Base-by-base conservation (phyloP, 164 flowering plant species). In the Stephania yunnanensis region DNA sequence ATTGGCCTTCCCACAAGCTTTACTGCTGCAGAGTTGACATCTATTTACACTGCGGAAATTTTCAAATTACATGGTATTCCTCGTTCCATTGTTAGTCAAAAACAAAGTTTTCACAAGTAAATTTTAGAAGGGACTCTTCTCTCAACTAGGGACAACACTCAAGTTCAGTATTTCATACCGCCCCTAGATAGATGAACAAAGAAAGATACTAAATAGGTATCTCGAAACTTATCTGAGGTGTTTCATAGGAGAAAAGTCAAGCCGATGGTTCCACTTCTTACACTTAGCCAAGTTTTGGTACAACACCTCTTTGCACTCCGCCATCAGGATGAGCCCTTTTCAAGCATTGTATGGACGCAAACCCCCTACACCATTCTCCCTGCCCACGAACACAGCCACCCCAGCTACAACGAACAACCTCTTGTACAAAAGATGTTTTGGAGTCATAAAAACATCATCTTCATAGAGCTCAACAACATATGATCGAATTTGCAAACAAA, bases 181-280 rank as follows among this genome's bases (percentile, higher is more conserved):
- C 71, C 71, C 71, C 13, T 48, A 69, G 44, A 31, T 48, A 7
- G 71, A 69, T 30, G 71, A 48, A 13, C 48, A 69, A 13, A 69
- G 48, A 6, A 48, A 69, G 17, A 48, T 69, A 48, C 48, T 31
- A 7, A 69, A 69, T 13, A 46, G 36, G 42, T 68, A 44, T 29
- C 29, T 68, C 9, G 70, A 68, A 29, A 68, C 25, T n/a, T 68
- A 7, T 29, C 25, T 25, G 25, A 25, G 25, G 25, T 25, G 25
- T 25, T 25, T 25, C 25, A 0, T 25, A 25, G 25, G 70, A 4
- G 70, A 68, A 19, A 1, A 29, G 9, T 42, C 70, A 0, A 68
- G 12, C 5, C 42, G 13, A 7, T 68, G 70, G 70, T 6, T 6
- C 9, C 22, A 1, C 15, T 68, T 20, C 5, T 15, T 68, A n/a